Conservation (phyloP, 805 yeast genomes). For the Metschnikowia santaceciliae region DNA sequence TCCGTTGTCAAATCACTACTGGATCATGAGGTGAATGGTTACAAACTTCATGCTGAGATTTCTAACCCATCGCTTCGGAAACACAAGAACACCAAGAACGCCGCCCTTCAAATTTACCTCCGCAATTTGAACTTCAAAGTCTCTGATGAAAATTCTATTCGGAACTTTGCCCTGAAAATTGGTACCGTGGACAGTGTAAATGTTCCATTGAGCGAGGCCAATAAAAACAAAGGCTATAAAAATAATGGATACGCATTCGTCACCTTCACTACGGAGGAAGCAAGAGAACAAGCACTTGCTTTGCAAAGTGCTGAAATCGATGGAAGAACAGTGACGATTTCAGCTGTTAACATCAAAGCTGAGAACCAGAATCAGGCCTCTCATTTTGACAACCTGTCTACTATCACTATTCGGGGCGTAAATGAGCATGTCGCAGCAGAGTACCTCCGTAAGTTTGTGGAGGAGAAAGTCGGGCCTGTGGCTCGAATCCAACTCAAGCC, state of each 20-base stretch:
- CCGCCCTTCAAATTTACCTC: slow-evolving; percentile 48
- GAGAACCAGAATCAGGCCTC: slow-evolving; percentile 7
- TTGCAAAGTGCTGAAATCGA: slow-evolving; percentile 40
- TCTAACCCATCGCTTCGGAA: slow-evolving; percentile 53
- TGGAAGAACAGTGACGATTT: slow-evolving; percentile 48
- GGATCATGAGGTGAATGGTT: slow-evolving; percentile 20
- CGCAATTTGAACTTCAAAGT: slow-evolving; percentile 47
- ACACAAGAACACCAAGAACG: slow-evolving; percentile 11
- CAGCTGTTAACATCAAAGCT: slow-evolving; percentile 39
- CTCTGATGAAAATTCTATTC: slow-evolving; percentile 37
- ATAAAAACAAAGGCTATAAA: slow-evolving; percentile 26
- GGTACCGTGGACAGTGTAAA: slow-evolving; percentile 53
- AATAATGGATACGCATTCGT: slow-evolving; percentile 70
- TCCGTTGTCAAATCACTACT: slow-evolving; percentile 30
- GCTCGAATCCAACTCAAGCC: slow-evolving; percentile 43
- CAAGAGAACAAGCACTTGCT: slow-evolving; percentile 45
- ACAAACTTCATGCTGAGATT: slow-evolving; percentile 50
- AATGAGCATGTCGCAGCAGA: slow-evolving; percentile 34
- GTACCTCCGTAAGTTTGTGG: slow-evolving; percentile 29
- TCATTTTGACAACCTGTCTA: slow-evolving; percentile 18
- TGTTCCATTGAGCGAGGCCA: slow-evolving; percentile 41
- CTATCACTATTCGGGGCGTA: slow-evolving; percentile 23
- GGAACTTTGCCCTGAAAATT: slow-evolving; percentile 39
- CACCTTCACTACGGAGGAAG: slow-evolving; percentile 39
- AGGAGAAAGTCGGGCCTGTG: slow-evolving; percentile 30